phyloP scores from a whole-genome alignment of 2,329 filamentous ascomycete species.

The Macrophomina phaseolina region DNA sequence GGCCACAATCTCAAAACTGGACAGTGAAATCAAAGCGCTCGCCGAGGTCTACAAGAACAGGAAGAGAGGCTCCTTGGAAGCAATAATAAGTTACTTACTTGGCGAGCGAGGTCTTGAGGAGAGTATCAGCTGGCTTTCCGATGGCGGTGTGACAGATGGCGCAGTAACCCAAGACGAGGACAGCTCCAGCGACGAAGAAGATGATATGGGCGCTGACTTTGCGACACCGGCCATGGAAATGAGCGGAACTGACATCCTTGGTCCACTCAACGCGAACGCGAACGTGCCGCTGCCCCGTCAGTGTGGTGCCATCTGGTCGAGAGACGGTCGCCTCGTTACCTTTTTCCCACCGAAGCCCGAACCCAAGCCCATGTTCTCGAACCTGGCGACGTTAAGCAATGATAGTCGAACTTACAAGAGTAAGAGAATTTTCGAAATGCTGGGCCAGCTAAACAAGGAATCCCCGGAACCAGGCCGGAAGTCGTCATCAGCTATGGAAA shows the following conservation, averaged over 20 bases:
- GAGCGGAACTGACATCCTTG: slow-evolving; percentile 58
- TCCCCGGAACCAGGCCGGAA: slow-evolving; percentile 55
- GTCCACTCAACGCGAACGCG: slow-evolving; percentile 63
- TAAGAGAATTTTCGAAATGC: slow-evolving; percentile 66
- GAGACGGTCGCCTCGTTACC: slow-evolving; percentile 62
- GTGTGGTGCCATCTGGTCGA: slow-evolving; percentile 63
- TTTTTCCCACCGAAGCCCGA: slow-evolving; percentile 62
- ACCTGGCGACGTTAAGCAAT: slow-evolving; percentile 54
- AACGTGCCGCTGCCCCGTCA: slow-evolving; percentile 68
- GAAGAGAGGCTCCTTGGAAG: slow-evolving; percentile 64
- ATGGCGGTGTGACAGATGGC: slow-evolving; percentile 59
- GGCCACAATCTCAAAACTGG: slow-evolving; percentile 55
- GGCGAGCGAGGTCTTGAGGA: slow-evolving; percentile 65
- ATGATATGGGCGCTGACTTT: slow-evolving; percentile 52
- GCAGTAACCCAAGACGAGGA: slow-evolving; percentile 61
- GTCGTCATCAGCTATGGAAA: slow-evolving; percentile 36
- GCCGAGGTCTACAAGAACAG: slow-evolving; percentile 59
- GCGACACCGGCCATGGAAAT: slow-evolving; percentile 51
- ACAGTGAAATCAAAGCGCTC: slow-evolving; percentile 60
- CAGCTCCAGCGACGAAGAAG: slow-evolving; percentile 84
- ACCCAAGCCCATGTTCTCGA: slow-evolving; percentile 54
- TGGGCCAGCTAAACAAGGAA: slow-evolving; percentile 63
- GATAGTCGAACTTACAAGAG: slow-evolving; percentile 54
- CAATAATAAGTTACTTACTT: slow-evolving; percentile 65
- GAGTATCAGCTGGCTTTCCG: slow-evolving; percentile 58